A percentile compares a stretch with the other conserved stretches of the same genome.
phyloP scores from a whole-genome alignment of 208 protist species.

The Naegleria fowleri region DNA sequence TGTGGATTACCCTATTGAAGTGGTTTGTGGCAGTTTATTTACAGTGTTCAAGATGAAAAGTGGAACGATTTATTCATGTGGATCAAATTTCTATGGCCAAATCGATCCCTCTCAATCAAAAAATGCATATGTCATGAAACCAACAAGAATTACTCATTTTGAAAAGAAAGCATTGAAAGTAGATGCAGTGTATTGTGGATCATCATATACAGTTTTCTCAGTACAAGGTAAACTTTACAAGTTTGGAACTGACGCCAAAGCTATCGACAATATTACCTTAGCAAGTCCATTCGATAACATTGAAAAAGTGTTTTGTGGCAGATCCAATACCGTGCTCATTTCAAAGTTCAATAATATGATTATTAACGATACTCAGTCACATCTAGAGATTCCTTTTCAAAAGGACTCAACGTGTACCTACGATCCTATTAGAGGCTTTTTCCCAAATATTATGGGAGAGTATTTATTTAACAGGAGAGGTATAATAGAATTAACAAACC shows the following conservation, averaged over 20 bases:
- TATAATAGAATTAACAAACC: too few species aligned
- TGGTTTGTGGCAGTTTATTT: not conserved
- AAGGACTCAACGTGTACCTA: too few species aligned
- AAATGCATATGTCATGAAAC: not conserved
- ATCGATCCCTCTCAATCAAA: too few species aligned
- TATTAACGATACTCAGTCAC: not conserved
- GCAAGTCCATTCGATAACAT: too few species aligned
- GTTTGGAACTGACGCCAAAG: not conserved
- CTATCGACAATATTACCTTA: not conserved
- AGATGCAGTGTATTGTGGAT: not conserved
- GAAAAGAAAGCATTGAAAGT: not conserved
- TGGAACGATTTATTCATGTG: not conserved
- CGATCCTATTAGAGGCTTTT: too few species aligned
- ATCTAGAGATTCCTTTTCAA: too few species aligned
- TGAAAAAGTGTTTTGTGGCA: too few species aligned
- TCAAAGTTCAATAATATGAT: not conserved
- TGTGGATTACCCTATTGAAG: not conserved
- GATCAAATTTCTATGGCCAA: not conserved
- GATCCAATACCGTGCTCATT: not conserved
- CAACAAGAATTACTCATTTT: not conserved
- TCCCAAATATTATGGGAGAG: too few species aligned
- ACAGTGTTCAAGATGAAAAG: not conserved
- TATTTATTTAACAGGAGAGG: too few species aligned
- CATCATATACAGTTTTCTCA: not conserved
- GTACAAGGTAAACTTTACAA: not conserved